Conservation (phyloP, 306 rosid genomes). For the peach (Prunus persica) region DNA sequence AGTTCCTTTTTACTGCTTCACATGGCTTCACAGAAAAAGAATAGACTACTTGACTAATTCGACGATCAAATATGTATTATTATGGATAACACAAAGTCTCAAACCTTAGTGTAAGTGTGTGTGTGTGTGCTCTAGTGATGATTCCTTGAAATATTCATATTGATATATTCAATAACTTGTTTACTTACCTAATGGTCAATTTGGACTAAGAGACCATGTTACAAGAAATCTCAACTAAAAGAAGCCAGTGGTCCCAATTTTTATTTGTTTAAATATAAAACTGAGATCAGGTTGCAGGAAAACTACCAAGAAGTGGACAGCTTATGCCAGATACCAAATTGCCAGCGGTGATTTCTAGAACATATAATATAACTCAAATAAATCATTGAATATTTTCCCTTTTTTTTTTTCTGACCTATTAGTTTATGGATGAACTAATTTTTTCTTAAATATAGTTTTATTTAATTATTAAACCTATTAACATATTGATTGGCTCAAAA, state of each 20-base stretch:
- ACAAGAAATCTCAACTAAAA: background rate
- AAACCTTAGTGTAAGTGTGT: no score
- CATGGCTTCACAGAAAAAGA: no score
- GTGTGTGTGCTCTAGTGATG: no score
- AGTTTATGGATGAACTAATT: background rate
- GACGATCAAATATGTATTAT: no score
- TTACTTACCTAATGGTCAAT: no score
- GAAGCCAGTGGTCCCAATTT: background rate
- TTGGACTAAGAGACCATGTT: background rate
- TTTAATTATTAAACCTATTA: no score
- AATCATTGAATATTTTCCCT: background rate
- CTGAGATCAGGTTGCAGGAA: conserved; percentile 1
- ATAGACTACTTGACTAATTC: no score
- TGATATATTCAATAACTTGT: no score
- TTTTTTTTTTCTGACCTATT: background rate
- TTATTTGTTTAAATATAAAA: background rate
- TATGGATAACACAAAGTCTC: no score
- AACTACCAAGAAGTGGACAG: conserved; percentile 5
- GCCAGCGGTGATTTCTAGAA: conserved; percentile 15
- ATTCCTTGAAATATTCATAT: no score
- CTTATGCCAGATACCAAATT: conserved; percentile 12
- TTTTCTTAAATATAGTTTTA: no score
- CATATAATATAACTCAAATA: background rate
- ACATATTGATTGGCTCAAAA: background rate
- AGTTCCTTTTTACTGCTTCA: no score